Percentiles rank a stretch among this genome's conserved stretches.
These are phyloP conservation scores for Sphagnurus paluster DNA, from an alignment of 1,284 basidiomycete species.

Conservation along the genomic window DNA sequence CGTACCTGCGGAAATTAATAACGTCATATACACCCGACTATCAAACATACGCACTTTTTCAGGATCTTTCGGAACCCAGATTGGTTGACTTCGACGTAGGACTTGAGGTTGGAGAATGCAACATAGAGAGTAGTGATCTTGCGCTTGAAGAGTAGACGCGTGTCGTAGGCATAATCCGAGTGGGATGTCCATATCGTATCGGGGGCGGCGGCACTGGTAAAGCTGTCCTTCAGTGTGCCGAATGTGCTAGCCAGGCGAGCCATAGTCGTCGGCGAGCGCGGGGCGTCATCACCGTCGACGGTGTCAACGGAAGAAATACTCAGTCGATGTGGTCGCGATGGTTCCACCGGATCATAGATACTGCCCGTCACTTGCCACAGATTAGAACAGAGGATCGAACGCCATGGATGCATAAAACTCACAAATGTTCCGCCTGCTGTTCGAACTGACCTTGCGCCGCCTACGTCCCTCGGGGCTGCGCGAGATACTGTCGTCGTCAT, in stretches of 20 bases:
- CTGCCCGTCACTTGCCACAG: conserved; percentile 2
- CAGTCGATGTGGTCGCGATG: conserved; percentile 36
- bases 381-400: neutral
- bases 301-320: conserved; percentile 59
- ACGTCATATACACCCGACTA: conserved; percentile 6
- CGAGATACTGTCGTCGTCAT: conserved; percentile 51
- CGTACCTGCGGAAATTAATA: conserved; percentile 60
- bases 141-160: conserved; percentile 89
- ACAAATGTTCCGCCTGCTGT: conserved; percentile 12
- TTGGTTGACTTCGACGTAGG: conserved; percentile 94
- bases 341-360: conserved; percentile 13
- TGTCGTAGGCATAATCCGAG: conserved; percentile 86
- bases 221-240: conserved; percentile 48
- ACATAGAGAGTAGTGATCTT: conserved; percentile 89
- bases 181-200: conserved; percentile 80
- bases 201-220: conserved; percentile 26
- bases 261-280: conserved; percentile 38
- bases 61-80: conserved; percentile 96
- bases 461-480: conserved; percentile 27
- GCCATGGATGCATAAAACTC: neutral
- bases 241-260: conserved; percentile 50
- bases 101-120: conserved; percentile 78
- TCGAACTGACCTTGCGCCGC: conserved; percentile 21
- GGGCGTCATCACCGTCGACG: conserved; percentile 37
- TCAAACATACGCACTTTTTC: conserved; percentile 70